Evolutionary conservation across 345 rosid genomes (phyloP), one percentile per base, ranked within the genome.

Genomic region (Clarkia xantiana): DNA sequence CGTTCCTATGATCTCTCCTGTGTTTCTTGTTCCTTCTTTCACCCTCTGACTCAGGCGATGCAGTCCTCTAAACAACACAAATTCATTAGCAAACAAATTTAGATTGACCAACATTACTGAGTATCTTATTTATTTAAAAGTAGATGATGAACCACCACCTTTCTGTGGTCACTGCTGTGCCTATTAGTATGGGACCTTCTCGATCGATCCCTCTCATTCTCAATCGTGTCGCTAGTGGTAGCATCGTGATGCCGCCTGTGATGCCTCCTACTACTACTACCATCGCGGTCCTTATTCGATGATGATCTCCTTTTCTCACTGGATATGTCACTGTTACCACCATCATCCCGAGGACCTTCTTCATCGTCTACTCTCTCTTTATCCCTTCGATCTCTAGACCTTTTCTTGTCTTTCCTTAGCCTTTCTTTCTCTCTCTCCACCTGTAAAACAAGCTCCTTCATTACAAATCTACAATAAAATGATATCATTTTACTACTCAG

Each of bases 401-500:
- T 80, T 67, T 74, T 74, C 68, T 69, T 71, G 40, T 88, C 87
- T 55, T 72, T 80, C 52, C 78, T 86, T 46, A 75, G 84, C 68
- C 76, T 79, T 67, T 73, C 82, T 42, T 75, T 78, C 55, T 78
- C 79, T 65, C 68, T 81, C 55, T 76, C 77, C 19, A 74, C 84
- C 96, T 83, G 71, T 64, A 65, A 48, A 5, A 29, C 36, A 29
- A 5, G 36, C 36, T 29, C 0, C 9, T 10, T 29, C 7, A 1
- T 29, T 29, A 29, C 8, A 29, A 5, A 29, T 29, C n/a, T n/a
- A n/a, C n/a, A n/a, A n/a, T n/a, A n/a, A n/a, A n/a, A n/a, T n/a
- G n/a, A n/a, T n/a, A 22, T 2, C 2, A 22, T 2, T 22, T 29
- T 29, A 29, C 36, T 29, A 5, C 36, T 29, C 36, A 29, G n/a